A percentile compares a stretch with the other conserved stretches of the same genome.
These are phyloP conservation scores for Malus hybrid DNA, from an alignment of 331 rosid species.

Conservation along the genomic window DNA sequence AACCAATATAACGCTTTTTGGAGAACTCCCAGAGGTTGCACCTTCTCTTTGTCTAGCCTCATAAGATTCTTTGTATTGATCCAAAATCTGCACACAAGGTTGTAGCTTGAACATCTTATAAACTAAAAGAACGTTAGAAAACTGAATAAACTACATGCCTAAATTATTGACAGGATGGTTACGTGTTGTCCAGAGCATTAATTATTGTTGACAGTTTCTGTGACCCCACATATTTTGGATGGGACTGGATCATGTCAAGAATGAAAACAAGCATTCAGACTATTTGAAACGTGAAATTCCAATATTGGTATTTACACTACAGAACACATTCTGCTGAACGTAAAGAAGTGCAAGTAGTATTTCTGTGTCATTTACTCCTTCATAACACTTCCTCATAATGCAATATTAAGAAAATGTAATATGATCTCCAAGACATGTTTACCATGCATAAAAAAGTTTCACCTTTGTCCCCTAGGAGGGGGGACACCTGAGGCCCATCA, in stretches of 20 bases:
- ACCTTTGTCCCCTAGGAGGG: background rate
- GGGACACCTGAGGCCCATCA: too few relatives aligned
- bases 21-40: slow-evolving; percentile 57
- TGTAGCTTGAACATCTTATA: slow-evolving; percentile 14
- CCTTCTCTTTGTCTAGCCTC: slow-evolving; percentile 75
- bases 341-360: background rate
- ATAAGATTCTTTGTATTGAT: slow-evolving; percentile 72
- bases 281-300: background rate
- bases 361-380: background rate
- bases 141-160: background rate
- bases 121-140: slow-evolving; percentile 1
- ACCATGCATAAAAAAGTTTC: background rate
- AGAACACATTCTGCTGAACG: background rate
- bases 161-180: background rate
- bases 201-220: background rate
- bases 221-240: background rate
- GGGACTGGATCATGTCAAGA: background rate
- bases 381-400: slow-evolving; percentile 2
- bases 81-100: slow-evolving; percentile 61
- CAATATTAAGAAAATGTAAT: slow-evolving; percentile 4
- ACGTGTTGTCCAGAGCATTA: background rate
- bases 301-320: background rate
- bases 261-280: background rate
- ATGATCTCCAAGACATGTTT: background rate
- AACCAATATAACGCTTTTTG: slow-evolving; percentile 89